phyloP scores from a whole-genome alignment of 257 asterid species.

The Solanum infundibuliforme region DNA sequence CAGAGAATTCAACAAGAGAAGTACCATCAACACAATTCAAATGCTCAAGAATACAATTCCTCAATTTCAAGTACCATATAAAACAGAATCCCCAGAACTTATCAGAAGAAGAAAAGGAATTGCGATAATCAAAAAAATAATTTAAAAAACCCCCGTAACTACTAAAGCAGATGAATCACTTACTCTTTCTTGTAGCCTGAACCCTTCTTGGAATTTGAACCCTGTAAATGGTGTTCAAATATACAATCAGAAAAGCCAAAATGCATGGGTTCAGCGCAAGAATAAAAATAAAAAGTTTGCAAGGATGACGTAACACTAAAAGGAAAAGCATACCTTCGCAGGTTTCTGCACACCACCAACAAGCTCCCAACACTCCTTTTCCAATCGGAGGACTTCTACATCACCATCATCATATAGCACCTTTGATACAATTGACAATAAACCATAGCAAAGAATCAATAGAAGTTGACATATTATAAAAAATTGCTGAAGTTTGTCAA shows the following conservation, averaged over 20 bases:
- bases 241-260: neutral
- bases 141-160: neutral
- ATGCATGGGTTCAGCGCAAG: neutral
- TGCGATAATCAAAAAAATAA: neutral
- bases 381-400: slow-evolving; percentile 47
- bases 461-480: neutral
- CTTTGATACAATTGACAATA: slow-evolving; percentile 11
- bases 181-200: slow-evolving; percentile 45
- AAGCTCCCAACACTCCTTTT: slow-evolving; percentile 44
- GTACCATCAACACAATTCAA: neutral
- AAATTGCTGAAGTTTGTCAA: neutral
- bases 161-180: slow-evolving; percentile 19
- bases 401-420: slow-evolving; percentile 44
- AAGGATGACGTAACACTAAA: neutral
- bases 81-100: too few relatives aligned
- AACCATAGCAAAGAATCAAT: neutral
- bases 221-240: slow-evolving; percentile 39
- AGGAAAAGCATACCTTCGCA: slow-evolving; percentile 26
- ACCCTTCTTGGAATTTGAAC: slow-evolving; percentile 41
- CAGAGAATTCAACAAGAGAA: neutral
- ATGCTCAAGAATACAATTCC: neutral
- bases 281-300: neutral
- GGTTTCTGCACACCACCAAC: slow-evolving; percentile 17
- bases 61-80: neutral
- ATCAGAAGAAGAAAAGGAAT: too few relatives aligned